Evolutionary conservation across 345 rosid genomes (phyloP).

Genomic region (Corchorus capsularis): DNA sequence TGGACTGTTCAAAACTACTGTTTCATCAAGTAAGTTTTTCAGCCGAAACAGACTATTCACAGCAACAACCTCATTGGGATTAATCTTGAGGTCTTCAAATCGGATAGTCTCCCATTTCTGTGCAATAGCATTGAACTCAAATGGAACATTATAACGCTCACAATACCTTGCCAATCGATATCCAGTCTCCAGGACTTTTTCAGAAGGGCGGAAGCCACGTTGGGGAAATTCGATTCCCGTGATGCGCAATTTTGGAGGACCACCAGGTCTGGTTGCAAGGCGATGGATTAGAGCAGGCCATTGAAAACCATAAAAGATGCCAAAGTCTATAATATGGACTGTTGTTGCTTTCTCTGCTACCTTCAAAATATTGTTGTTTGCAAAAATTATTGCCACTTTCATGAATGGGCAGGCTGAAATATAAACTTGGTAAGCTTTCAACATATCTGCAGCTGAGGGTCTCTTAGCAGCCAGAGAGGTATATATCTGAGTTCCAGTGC

Average conservation of each 20-base stretch:
- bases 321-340: conserved; percentile 56
- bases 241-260: conserved; percentile 50
- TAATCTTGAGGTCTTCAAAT: conserved; percentile 40
- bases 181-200: conserved; percentile 46
- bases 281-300: conserved; percentile 55
- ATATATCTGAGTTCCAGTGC: conserved; percentile 30
- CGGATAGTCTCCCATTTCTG: conserved; percentile 47
- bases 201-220: conserved; percentile 45
- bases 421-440: conserved; percentile 37
- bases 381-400: conserved; percentile 35
- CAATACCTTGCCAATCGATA: conserved; percentile 48
- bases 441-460: conserved; percentile 37
- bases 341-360: conserved; percentile 35
- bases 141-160: conserved; percentile 42
- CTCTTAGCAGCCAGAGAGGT: conserved; percentile 20
- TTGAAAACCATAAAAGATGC: conserved; percentile 52
- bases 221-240: conserved; percentile 59
- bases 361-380: conserved; percentile 35
- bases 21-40: conserved; percentile 48
- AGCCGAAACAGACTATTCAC: conserved; percentile 41
- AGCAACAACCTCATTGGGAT: conserved; percentile 40
- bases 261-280: conserved; percentile 32
- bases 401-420: conserved; percentile 36
- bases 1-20: conserved; percentile 40
- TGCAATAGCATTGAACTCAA: conserved; percentile 47